Conservation (phyloP, 78 protist genomes). For the Planoprotostelium fungivorum region DNA sequence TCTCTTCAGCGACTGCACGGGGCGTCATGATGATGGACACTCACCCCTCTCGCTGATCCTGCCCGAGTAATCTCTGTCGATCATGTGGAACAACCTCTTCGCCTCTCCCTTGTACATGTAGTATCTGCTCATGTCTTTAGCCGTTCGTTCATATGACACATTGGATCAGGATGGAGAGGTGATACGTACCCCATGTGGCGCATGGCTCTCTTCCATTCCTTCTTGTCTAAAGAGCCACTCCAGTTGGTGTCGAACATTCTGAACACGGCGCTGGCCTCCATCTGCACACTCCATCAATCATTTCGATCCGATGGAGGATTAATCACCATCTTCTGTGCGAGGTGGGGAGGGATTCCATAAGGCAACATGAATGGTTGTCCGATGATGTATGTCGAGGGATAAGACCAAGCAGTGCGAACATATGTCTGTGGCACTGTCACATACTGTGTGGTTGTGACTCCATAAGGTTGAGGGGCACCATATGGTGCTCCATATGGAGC, state of each 20-base stretch:
- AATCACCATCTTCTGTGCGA: slow-evolving; percentile 19
- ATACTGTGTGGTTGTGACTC: too few relatives aligned
- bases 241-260: slow-evolving; percentile 32
- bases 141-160: too few relatives aligned
- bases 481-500: too few relatives aligned
- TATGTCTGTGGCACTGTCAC: slow-evolving; percentile 1
- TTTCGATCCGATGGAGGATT: too few relatives aligned
- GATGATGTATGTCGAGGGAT: slow-evolving; percentile 15
- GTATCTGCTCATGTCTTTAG: too few relatives aligned
- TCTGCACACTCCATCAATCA: too few relatives aligned
- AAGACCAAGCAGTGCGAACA: slow-evolving; percentile 21
- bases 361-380: slow-evolving; percentile 32
- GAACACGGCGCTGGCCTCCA: slow-evolving; percentile 37
- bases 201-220: slow-evolving; percentile 43
- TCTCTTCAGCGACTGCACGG: too few relatives aligned
- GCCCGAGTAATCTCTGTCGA: slow-evolving; percentile 41
- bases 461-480: too few relatives aligned
- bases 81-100: slow-evolving; percentile 21
- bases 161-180: too few relatives aligned
- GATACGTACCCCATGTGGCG: not conserved
- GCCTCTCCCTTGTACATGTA: slow-evolving; percentile 44
- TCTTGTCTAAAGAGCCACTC: slow-evolving; percentile 32
- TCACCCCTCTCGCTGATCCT: slow-evolving; percentile 34
- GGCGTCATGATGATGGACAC: too few relatives aligned
- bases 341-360: slow-evolving; percentile 36